Conservation (phyloP, 2,329 filamentous ascomycete genomes). For the Fusarium poae region DNA sequence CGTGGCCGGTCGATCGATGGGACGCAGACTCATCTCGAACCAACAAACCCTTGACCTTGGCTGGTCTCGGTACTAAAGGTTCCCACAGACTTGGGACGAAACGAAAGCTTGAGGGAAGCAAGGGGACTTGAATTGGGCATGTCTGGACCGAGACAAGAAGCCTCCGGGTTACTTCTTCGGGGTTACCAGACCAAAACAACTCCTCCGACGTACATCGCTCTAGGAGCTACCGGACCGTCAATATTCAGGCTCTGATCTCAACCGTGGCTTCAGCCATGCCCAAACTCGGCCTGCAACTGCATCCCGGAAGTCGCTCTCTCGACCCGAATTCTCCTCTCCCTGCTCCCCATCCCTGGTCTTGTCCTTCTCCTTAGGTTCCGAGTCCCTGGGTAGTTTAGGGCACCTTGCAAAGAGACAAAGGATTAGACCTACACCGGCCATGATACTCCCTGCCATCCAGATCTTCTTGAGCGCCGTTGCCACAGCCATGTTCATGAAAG, state of each 20-base stretch:
- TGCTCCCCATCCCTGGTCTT: not conserved
- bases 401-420: constrained; percentile 41
- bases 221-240: constrained; percentile 1
- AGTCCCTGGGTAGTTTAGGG: constrained; percentile 36
- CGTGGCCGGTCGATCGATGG: constrained; percentile 32
- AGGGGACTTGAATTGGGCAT: constrained; percentile 14
- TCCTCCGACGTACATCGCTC: not conserved
- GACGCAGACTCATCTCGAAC: constrained; percentile 22
- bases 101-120: constrained; percentile 10
- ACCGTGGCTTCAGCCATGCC: constrained; percentile 1
- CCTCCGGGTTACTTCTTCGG: constrained; percentile 6
- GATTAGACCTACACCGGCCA: constrained; percentile 37
- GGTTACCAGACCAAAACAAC: not conserved
- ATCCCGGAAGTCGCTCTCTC: constrained; percentile 11
- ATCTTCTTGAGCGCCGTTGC: constrained; percentile 33
- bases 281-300: constrained; percentile 31
- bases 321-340: not conserved
- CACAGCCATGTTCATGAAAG: constrained; percentile 32
- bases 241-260: not conserved
- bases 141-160: constrained; percentile 1
- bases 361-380: constrained; percentile 2
- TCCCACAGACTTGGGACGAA: constrained; percentile 25
- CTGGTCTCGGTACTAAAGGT: too few relatives aligned
- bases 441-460: constrained; percentile 42
- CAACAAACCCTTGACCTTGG: constrained; percentile 8